Evolutionary conservation across 140 eudicot genomes (phyloP).

Genomic region (Anethum foeniculum): DNA sequence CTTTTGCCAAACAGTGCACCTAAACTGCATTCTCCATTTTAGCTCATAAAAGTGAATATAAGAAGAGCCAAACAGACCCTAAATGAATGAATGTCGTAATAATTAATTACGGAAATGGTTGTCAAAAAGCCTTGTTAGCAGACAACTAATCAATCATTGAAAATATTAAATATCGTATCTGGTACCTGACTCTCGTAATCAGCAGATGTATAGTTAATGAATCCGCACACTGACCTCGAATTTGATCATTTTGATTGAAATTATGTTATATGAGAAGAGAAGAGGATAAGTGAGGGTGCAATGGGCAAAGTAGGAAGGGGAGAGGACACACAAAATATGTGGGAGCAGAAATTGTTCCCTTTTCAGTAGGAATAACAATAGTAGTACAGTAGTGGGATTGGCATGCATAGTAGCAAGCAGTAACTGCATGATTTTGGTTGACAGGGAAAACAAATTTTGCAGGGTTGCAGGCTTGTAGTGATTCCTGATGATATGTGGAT

Average conservation of each 20-base stretch:
- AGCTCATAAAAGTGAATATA: no score
- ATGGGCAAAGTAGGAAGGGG: background rate
- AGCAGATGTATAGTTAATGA: no score
- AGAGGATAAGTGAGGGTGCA: background rate
- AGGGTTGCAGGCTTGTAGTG: background rate
- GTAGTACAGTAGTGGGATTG: background rate
- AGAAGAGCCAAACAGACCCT: no score
- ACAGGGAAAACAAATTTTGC: background rate
- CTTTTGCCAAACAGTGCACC: no score
- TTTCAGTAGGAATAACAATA: background rate
- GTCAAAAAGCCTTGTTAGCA: background rate
- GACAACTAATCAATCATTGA: no score
- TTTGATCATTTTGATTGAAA: background rate
- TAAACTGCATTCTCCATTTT: no score
- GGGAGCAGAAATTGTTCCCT: slow-evolving; percentile 1
- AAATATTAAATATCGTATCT: no score
- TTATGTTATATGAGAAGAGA: background rate
- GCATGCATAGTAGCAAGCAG: background rate
- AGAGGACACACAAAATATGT: background rate
- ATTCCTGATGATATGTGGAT: background rate
- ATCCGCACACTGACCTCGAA: background rate
- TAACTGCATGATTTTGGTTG: background rate
- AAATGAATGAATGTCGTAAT: no score
- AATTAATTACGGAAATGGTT: background rate
- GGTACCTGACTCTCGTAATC: background rate